phyloP scores from a whole-genome alignment of 176 grass and related monocot genomes.

The Themeda triandra region DNA sequence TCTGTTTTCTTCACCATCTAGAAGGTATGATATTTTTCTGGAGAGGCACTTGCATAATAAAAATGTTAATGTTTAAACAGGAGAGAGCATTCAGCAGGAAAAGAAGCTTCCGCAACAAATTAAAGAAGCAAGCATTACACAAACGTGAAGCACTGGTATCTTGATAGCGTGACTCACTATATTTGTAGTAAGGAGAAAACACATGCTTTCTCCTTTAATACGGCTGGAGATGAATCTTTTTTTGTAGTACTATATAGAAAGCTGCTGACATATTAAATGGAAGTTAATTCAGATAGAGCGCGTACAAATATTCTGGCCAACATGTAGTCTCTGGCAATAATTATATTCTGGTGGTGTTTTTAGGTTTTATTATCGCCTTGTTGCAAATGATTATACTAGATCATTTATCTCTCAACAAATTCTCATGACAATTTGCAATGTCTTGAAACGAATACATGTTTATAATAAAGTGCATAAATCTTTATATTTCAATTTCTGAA shows the following conservation, averaged over 20 bases:
- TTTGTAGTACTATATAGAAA: neutral
- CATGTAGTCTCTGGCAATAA: neutral
- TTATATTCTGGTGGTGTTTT: neutral
- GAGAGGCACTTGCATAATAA: neutral
- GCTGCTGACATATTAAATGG: neutral
- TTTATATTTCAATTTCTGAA: neutral
- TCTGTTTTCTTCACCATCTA: neutral
- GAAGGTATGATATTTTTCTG: neutral
- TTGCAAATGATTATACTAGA: neutral
- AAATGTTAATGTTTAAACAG: conserved; percentile 25
- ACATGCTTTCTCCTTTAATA: neutral
- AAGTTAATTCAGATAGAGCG: neutral
- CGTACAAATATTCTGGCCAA: neutral
- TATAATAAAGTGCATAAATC: neutral
- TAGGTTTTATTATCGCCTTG: neutral
- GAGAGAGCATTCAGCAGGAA: conserved; percentile 93
- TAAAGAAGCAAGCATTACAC: conserved; percentile 67
- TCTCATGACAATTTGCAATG: neutral
- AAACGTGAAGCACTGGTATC: conserved; percentile 13
- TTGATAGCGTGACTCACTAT: neutral
- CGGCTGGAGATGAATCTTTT: neutral
- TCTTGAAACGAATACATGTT: neutral
- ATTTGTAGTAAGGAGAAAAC: neutral
- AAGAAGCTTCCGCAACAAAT: conserved; percentile 97
- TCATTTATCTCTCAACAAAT: neutral